These are phyloP conservation scores for Pythium dissimile DNA, from an alignment of 352 stramenopile genomes.

Conservation along the genomic window DNA sequence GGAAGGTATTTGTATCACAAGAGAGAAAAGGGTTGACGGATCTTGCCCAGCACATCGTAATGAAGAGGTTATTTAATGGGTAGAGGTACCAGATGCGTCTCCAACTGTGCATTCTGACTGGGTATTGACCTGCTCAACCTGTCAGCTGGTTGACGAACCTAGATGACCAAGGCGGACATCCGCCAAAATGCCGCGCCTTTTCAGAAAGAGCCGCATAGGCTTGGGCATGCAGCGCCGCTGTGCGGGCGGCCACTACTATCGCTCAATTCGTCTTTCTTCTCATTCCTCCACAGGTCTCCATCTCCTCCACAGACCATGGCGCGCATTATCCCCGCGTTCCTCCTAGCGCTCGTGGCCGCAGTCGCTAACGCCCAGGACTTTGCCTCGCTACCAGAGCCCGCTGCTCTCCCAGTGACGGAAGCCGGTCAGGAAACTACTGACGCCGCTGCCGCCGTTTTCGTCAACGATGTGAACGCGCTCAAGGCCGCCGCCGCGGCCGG, in stretches of 20 bases:
- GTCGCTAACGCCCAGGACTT: conserved; percentile 3
- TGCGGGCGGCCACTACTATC: background rate
- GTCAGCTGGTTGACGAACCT: background rate
- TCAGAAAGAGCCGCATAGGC: background rate
- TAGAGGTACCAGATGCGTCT: background rate
- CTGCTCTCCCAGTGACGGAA: background rate
- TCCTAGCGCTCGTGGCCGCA: conserved; percentile 10
- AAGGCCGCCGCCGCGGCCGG: background rate
- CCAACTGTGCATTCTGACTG: conserved; percentile 2
- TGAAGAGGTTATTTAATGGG: too few relatives aligned
- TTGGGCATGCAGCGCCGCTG: background rate
- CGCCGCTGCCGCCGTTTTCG: conserved; percentile 2
- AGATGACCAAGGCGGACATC: background rate
- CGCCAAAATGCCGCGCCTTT: conserved; percentile 5
- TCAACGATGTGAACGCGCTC: conserved; percentile 17
- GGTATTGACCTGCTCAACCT: conserved; percentile 10
- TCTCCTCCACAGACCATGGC: too few relatives aligned
- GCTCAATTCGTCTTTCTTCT: conserved; percentile 7
- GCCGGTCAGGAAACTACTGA: conserved; percentile 3
- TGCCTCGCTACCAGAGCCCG: background rate
- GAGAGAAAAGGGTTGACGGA: too few relatives aligned
- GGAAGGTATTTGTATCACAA: background rate
- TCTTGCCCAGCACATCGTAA: too few relatives aligned
- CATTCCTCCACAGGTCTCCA: too few relatives aligned
- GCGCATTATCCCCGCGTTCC: conserved; percentile 5